Evolutionary conservation across 148 eudicot species (phyloP).

Genomic region (Diospyros lotus): DNA sequence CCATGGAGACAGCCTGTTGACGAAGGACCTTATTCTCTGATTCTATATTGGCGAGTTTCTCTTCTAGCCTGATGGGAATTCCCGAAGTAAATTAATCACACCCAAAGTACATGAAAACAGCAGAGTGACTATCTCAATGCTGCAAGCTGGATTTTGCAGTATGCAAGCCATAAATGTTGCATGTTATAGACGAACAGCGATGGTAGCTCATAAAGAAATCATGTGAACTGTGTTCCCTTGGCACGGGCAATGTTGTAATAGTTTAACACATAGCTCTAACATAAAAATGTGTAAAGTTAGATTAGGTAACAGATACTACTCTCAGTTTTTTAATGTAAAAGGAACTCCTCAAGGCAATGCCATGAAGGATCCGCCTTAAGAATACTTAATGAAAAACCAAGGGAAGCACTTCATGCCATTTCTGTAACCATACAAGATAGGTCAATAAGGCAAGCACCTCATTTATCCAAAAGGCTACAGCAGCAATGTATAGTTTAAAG

Average conservation of each 20-base stretch:
- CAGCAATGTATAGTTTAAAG: too few relatives aligned
- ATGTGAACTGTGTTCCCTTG: background rate
- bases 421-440: too few relatives aligned
- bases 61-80: conserved; percentile 62
- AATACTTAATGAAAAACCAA: too few relatives aligned
- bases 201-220: background rate
- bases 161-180: background rate
- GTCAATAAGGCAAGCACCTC: too few relatives aligned
- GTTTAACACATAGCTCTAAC: background rate
- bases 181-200: background rate
- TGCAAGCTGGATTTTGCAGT: background rate
- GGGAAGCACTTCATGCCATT: too few relatives aligned
- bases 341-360: too few relatives aligned
- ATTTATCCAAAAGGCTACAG: too few relatives aligned
- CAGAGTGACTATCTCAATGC: background rate
- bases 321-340: too few relatives aligned
- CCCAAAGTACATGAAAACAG: background rate
- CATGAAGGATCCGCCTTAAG: too few relatives aligned
- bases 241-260: background rate
- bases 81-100: conserved; percentile 9
- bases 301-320: too few relatives aligned
- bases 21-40: conserved; percentile 98
- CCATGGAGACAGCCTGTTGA: conserved; percentile 93
- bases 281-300: too few relatives aligned
- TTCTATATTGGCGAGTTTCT: conserved; percentile 78